Evolutionary conservation across 768 basidiomycete genomes (phyloP), one percentile per base, ranked within the genome.

Genomic region (Kwoniella botswanensis): DNA sequence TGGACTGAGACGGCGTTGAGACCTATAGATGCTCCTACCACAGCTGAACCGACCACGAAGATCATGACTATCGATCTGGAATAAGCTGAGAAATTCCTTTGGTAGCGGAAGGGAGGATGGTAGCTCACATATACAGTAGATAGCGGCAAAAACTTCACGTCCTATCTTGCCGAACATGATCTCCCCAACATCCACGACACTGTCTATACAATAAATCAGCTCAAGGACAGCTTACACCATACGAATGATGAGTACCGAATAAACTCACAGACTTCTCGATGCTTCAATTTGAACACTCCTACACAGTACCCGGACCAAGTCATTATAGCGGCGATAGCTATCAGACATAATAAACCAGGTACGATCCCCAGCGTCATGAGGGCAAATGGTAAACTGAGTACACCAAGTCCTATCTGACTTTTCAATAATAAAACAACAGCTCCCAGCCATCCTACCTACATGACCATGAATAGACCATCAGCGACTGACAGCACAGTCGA

Each of bases 1-100:
- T 84, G 82, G 15, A 64, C 52, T 12, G 81, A 76, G 35, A 84
- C 74, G 29, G 82, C 77, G 76, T 84, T 84, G 58, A 84, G 71
- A 3, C 84, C 82, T 71, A 82, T 82, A 1, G 83, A 82, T 15
- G 61, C 67, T 2, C 67, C 67, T 2, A 62, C 67, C 24, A 68
- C 61, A 3, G 60, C 67, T 11, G 78, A 77, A 22, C 79, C 81
- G 43, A 79, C 75, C 59, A 75, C 70, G 65, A 67, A 75, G 56
- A 74, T 72, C 72, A 73, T 63, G 62, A 67, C 68, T 70, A 22
- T 9, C 35, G 62, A n/a, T n/a, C n/a, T 21, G 26, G 13, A 21
- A 42, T 66, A 35, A 69, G 58, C n/a, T 5, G 26, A 59, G 57
- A 59, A 3, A 9, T 29, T 12, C 12, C 7, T 35, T 35, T 35